phyloP scores from a whole-genome alignment of 106 monocot species.

The Vanilla planifolia region DNA sequence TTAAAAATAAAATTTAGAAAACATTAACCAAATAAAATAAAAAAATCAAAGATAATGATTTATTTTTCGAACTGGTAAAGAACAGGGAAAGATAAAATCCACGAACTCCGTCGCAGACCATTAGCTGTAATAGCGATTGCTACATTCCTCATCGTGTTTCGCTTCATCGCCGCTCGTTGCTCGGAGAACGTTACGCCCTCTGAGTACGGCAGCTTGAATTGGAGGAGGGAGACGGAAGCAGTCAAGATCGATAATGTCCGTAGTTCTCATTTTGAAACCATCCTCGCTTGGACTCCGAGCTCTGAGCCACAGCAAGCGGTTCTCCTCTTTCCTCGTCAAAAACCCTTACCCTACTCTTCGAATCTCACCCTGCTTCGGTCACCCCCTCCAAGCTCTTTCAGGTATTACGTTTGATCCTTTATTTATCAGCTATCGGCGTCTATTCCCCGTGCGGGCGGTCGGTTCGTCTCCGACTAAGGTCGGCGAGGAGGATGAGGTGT shows the following conservation, averaged over 20 bases:
- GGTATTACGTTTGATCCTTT: background rate
- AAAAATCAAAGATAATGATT: no score
- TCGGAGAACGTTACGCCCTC: no score
- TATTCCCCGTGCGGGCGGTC: slow-evolving; percentile 17
- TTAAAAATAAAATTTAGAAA: no score
- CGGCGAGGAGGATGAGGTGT: slow-evolving; percentile 16
- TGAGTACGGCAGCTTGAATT: no score
- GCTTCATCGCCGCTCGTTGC: no score
- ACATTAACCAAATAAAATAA: no score
- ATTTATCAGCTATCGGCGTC: background rate
- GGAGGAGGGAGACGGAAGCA: background rate
- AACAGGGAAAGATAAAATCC: no score
- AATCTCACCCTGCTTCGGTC: background rate
- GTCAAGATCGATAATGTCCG: slow-evolving; percentile 17
- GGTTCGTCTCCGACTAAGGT: slow-evolving; percentile 20
- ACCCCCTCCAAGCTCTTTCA: background rate
- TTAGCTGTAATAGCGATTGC: no score
- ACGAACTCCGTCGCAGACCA: no score
- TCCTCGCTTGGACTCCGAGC: slow-evolving; percentile 5
- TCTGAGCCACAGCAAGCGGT: background rate
- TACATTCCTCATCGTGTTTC: no score
- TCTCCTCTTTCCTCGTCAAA: background rate
- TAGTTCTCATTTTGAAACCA: slow-evolving; percentile 25
- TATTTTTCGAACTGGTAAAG: no score
- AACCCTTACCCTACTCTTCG: slow-evolving; percentile 6